Conservation (phyloP, 2,329 filamentous ascomycete species). For the Claviceps sp. region DNA sequence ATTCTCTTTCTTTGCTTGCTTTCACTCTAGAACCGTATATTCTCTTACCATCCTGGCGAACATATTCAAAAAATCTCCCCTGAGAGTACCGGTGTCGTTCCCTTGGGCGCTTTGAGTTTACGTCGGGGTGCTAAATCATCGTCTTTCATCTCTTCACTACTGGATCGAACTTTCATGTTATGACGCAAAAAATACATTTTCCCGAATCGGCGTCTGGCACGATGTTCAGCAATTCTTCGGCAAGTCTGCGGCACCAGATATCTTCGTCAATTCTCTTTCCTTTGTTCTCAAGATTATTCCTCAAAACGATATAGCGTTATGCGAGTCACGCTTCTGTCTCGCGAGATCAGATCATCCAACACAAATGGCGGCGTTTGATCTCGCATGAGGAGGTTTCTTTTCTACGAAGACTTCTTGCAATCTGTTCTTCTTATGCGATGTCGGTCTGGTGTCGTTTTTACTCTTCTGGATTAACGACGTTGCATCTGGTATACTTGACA, state of each 20-base stretch:
- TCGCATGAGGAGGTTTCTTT: conserved; percentile 7
- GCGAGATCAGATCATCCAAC: conserved; percentile 24
- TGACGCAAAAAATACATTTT: no score
- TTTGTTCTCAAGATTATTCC: conserved; percentile 15
- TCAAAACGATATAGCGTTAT: conserved; percentile 11
- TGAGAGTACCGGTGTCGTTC: conserved; percentile 22
- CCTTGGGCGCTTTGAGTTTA: not conserved
- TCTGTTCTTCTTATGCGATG: conserved; percentile 5
- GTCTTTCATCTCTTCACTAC: no score
- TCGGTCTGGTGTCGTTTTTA: conserved; percentile 4
- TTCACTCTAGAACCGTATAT: conserved; percentile 8
- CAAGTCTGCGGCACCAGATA: no score
- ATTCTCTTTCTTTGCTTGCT: conserved; percentile 9
- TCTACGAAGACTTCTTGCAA: conserved; percentile 14
- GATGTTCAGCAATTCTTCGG: no score
- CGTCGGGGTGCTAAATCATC: no score
- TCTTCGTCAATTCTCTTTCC: conserved; percentile 6
- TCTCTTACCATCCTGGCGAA: conserved; percentile 37
- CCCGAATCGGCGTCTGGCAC: no score
- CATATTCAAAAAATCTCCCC: conserved; percentile 23
- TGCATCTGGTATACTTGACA: conserved; percentile 9
- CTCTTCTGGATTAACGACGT: not conserved
- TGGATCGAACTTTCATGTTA: no score
- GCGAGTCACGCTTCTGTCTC: conserved; percentile 17
- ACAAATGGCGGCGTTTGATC: conserved; percentile 25